Evolutionary conservation across 805 yeast species (phyloP).

Genomic region (Barnettozyma botsteinii): DNA sequence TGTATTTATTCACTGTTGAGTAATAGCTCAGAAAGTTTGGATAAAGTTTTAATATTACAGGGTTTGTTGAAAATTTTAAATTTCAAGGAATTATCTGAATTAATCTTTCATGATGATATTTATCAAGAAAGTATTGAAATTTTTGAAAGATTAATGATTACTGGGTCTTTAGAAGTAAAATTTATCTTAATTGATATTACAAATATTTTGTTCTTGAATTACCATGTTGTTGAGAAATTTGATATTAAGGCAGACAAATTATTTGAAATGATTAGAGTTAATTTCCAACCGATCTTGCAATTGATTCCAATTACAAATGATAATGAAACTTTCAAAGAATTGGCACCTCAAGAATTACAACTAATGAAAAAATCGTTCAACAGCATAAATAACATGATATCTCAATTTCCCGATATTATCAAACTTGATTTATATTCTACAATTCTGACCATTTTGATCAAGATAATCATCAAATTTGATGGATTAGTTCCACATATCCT

Average conservation of each 20-base stretch:
- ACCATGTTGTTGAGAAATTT: slow-evolving; percentile 34
- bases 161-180: slow-evolving; percentile 46
- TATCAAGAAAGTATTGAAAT: slow-evolving; percentile 73
- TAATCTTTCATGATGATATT: slow-evolving; percentile 59
- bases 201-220: slow-evolving; percentile 42
- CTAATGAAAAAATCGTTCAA: slow-evolving; percentile 45
- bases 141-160: slow-evolving; percentile 62
- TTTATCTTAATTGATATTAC: slow-evolving; percentile 49
- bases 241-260: slow-evolving; percentile 65
- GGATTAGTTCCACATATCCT: slow-evolving; percentile 46
- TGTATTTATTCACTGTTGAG: slow-evolving; percentile 71
- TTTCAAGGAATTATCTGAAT: slow-evolving; percentile 48
- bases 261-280: slow-evolving; percentile 73
- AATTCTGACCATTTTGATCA: slow-evolving; percentile 47
- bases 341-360: slow-evolving; percentile 28
- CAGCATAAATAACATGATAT: slow-evolving; percentile 56
- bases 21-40: slow-evolving; percentile 22
- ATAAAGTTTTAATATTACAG: slow-evolving; percentile 34
- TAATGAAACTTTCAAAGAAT: slow-evolving; percentile 26
- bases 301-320: slow-evolving; percentile 51
- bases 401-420: slow-evolving; percentile 60
- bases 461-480: slow-evolving; percentile 28
- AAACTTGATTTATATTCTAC: slow-evolving; percentile 69
- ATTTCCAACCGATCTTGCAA: slow-evolving; percentile 55
- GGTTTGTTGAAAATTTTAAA: slow-evolving; percentile 54